These are phyloP conservation scores for Xylaria sp. DNA, from an alignment of 2,329 filamentous ascomycete species.

Conservation along the genomic window DNA sequence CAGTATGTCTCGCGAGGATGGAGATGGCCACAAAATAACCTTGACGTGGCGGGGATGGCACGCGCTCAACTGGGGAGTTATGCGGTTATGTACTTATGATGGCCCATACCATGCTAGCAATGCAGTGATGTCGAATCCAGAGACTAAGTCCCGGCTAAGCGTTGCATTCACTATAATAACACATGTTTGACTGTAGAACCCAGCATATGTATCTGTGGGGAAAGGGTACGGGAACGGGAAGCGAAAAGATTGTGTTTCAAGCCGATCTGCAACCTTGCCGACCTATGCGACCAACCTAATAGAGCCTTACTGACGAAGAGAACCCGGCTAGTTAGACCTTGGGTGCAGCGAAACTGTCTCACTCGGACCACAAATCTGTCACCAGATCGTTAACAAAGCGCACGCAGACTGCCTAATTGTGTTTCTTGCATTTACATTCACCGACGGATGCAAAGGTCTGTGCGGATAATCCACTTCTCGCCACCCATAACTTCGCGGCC, in stretches of 20 bases:
- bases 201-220: not conserved
- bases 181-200: not conserved
- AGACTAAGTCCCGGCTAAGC: not conserved
- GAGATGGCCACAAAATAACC: not conserved
- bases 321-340: not conserved
- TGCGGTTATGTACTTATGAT: slow-evolving; percentile 5
- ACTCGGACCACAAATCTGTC: not conserved
- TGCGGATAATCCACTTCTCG: slow-evolving; percentile 92
- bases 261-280: slow-evolving; percentile 1
- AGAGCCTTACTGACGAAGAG: not conserved
- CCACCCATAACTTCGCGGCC: slow-evolving; percentile 81
- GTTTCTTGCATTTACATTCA: slow-evolving; percentile 25
- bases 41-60: not conserved
- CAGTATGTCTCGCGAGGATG: not conserved
- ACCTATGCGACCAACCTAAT: slow-evolving; percentile 5
- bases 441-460: slow-evolving; percentile 76
- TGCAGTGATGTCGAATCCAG: not conserved
- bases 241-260: not conserved
- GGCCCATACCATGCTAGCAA: not conserved
- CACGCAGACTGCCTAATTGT: not conserved
- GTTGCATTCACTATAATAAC: not conserved
- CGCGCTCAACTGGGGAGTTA: not conserved
- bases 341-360: not conserved
- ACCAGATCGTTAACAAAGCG: not conserved
- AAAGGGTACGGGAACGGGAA: not conserved